These are phyloP conservation scores for Penicillium antarcticum DNA, from an alignment of 495 filamentous ascomycete genomes.

Conservation along the genomic window DNA sequence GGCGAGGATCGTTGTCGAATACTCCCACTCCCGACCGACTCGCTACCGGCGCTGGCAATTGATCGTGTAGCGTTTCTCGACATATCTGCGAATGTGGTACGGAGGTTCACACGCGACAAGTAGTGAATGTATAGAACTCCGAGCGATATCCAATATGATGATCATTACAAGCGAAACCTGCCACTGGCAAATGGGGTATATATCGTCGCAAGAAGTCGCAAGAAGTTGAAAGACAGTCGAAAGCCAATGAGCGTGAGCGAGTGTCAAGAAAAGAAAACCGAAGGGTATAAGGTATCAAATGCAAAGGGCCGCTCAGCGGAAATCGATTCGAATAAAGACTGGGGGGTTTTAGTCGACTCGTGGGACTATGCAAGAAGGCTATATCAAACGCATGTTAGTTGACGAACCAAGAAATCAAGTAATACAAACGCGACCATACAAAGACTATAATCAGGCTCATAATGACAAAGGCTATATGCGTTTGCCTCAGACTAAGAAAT, in stretches of 20 bases:
- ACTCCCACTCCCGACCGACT: conserved; percentile 14
- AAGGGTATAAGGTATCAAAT: conserved; percentile 10
- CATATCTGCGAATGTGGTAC: conserved; percentile 7
- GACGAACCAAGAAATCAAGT: not conserved
- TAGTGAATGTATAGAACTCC: not conserved
- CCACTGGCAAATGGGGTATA: conserved; percentile 19
- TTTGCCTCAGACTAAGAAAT: conserved; percentile 7
- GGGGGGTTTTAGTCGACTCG: conserved; percentile 19
- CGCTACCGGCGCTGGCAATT: conserved; percentile 22
- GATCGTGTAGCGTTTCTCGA: conserved; percentile 13
- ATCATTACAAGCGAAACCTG: conserved; percentile 22
- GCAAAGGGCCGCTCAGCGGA: conserved; percentile 14
- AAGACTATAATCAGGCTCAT: conserved; percentile 16
- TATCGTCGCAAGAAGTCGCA: conserved; percentile 10
- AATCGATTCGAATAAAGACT: conserved; percentile 16
- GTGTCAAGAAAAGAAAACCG: conserved; percentile 13
- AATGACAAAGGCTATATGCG: conserved; percentile 9
- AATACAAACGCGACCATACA: conserved; percentile 16
- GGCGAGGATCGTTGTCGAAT: conserved; percentile 10
- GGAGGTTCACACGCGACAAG: not conserved
- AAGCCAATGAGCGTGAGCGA: conserved; percentile 1
- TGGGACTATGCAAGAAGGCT: conserved; percentile 11
- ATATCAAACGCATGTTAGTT: conserved; percentile 18
- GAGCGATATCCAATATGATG: not conserved
- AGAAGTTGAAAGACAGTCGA: not conserved